These are phyloP conservation scores for Bruguiera parviflora DNA, from an alignment of 345 rosid species.

Conservation along the genomic window DNA sequence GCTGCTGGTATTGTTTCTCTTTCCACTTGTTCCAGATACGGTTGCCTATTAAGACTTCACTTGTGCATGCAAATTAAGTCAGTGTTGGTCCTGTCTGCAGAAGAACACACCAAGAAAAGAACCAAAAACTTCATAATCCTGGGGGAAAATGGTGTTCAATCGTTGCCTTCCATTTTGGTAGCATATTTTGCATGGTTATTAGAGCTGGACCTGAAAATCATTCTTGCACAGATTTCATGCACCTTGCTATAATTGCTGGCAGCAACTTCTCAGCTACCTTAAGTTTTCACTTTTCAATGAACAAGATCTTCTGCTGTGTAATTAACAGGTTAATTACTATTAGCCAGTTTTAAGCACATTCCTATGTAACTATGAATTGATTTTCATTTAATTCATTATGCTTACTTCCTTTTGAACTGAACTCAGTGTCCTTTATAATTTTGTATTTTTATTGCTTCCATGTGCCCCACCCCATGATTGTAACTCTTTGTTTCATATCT, in stretches of 20 bases:
- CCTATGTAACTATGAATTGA: neutral
- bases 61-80: no score
- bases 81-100: no score
- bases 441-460: neutral
- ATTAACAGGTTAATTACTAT: neutral
- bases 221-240: neutral
- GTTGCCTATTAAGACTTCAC: no score
- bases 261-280: neutral
- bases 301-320: neutral
- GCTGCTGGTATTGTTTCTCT: no score
- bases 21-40: no score
- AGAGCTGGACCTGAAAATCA: neutral
- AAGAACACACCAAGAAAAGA: no score
- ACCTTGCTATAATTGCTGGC: neutral
- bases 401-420: no score
- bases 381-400: neutral
- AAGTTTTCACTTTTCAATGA: neutral
- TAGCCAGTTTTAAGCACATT: no score
- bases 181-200: neutral
- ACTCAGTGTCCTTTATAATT: no score
- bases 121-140: no score
- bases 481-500: neutral
- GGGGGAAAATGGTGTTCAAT: no score
- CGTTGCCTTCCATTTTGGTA: neutral
- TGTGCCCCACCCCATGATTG: neutral